phyloP scores from a whole-genome alignment of 2,329 filamentous ascomycete species.

The Ophiostoma australiae region DNA sequence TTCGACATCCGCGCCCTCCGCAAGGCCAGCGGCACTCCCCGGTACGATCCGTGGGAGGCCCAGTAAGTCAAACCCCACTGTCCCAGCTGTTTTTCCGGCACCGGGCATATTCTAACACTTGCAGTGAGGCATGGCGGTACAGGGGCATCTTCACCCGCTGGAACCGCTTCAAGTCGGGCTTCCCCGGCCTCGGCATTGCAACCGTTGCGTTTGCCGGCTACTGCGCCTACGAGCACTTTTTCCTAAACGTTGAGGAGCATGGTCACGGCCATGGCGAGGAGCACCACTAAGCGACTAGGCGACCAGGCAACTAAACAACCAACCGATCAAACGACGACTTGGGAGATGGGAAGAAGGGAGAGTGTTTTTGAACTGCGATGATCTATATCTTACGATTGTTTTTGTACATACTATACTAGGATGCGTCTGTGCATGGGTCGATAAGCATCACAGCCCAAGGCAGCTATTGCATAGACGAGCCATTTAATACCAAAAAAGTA shows the following conservation, averaged over 20 bases:
- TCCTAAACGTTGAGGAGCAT: slow-evolving; percentile 68
- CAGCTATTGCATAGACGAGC: slow-evolving; percentile 7
- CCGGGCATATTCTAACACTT: background rate
- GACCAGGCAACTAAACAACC: background rate
- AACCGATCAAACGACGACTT: background rate
- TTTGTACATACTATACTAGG: slow-evolving; percentile 20
- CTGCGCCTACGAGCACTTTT: slow-evolving; percentile 83
- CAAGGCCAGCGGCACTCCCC: slow-evolving; percentile 58
- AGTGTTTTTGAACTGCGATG: slow-evolving; percentile 7
- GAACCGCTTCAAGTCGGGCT: slow-evolving; percentile 80
- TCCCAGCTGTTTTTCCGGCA: background rate
- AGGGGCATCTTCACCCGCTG: slow-evolving; percentile 78
- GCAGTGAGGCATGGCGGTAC: slow-evolving; percentile 92
- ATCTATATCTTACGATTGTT: slow-evolving; percentile 7
- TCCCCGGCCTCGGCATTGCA: slow-evolving; percentile 89
- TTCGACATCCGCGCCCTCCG: slow-evolving; percentile 83
- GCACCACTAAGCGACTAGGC: slow-evolving; percentile 47
- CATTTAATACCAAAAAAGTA: slow-evolving; percentile 6
- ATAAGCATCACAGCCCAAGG: background rate
- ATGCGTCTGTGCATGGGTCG: background rate
- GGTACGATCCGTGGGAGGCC: slow-evolving; percentile 64
- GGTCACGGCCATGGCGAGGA: slow-evolving; percentile 51
- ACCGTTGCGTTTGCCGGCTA: slow-evolving; percentile 87
- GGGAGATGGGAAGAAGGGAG: background rate
- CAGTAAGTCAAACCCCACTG: slow-evolving; percentile 44